These are phyloP conservation scores for Helotiales sp. DNA, from an alignment of 2,329 filamentous ascomycete genomes.

Conservation along the genomic window DNA sequence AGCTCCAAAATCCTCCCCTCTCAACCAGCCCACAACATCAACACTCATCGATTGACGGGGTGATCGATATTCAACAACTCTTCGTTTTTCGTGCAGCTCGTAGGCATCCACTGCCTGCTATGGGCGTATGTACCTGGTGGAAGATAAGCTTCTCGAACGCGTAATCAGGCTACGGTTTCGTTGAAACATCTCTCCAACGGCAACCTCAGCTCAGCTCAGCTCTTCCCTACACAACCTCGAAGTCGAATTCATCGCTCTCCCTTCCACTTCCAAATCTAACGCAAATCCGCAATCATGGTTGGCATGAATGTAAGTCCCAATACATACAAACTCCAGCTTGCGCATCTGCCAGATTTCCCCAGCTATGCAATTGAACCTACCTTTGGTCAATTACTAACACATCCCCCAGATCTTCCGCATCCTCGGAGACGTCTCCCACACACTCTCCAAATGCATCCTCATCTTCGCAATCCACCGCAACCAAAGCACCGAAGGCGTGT, in stretches of 20 bases:
- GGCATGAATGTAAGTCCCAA: constrained; percentile 34
- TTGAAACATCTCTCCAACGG: constrained; percentile 17
- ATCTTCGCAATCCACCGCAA: constrained; percentile 91
- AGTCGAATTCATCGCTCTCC: not conserved
- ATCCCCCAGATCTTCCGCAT: constrained; percentile 65
- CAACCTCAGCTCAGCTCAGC: not conserved
- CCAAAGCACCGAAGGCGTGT: constrained; percentile 86
- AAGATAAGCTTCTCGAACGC: constrained; percentile 17
- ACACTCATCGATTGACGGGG: not conserved
- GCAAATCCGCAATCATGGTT: constrained; percentile 26
- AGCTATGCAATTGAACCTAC: not conserved
- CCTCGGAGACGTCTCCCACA: constrained; percentile 82
- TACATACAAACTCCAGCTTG: not conserved
- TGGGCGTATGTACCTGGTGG: not conserved
- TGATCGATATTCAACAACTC: no score
- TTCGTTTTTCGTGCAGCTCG: not conserved
- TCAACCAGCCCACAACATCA: not conserved
- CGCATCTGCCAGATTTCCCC: not conserved
- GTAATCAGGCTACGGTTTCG: constrained; percentile 27
- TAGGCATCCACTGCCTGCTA: constrained; percentile 8
- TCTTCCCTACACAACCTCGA: not conserved
- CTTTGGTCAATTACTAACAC: not conserved
- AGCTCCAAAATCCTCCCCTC: not conserved
- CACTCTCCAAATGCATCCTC: constrained; percentile 85
- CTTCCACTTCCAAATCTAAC: not conserved